Base-by-base conservation (phyloP, 495 filamentous ascomycete genomes). In the Halenospora varia region DNA sequence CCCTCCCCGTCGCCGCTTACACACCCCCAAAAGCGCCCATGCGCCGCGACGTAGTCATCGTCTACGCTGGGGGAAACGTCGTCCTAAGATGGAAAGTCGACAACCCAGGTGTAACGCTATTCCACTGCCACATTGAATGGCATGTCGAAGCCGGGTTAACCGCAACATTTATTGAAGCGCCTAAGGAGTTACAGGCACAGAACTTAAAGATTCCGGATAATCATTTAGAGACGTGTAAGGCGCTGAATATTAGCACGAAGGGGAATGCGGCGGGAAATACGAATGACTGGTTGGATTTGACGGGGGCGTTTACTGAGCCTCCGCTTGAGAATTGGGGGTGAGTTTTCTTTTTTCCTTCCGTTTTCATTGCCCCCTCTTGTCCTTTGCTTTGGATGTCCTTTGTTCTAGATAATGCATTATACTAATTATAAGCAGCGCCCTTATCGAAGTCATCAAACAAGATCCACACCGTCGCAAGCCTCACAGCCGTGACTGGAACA, bases 41-140 rank as follows among this genome's bases (percentile, higher is more conserved):
- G 63, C 65, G 75, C n/a, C 73, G 83, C 42, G 85, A 88, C 68
- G 83, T 79, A 10, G n/a, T 61, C 0, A 59, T 86, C 0, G 76
- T 86, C 39, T 70, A 71, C 40, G 71, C 78, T 6, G 68, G 77
- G 35, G 82, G 80, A n/a, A 74, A 80, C 62, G 75, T 77, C 4
- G 80, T 86, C 10, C 68, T 87, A 40, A 77, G 83, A 26, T 86
- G 85, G 62, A 68, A 67, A 20, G 82, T 81, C 0, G 65, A 79
- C 54, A 95, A 96, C 66, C 87, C 90, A 20, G 91, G 87, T 49
- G 78, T 91, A 42, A 89, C 83, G 80, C 70, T 92, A 24, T 88
- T 92, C 68, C 89, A 94, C 67, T 92, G 89, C 73, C 88, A 90
- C 69, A 78, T 90, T 25, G 88, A 90, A 74, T 92, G 88, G 88